Evolutionary conservation across 2,329 filamentous ascomycete genomes (phyloP).

Genomic region (Corinectria fuckeliana): DNA sequence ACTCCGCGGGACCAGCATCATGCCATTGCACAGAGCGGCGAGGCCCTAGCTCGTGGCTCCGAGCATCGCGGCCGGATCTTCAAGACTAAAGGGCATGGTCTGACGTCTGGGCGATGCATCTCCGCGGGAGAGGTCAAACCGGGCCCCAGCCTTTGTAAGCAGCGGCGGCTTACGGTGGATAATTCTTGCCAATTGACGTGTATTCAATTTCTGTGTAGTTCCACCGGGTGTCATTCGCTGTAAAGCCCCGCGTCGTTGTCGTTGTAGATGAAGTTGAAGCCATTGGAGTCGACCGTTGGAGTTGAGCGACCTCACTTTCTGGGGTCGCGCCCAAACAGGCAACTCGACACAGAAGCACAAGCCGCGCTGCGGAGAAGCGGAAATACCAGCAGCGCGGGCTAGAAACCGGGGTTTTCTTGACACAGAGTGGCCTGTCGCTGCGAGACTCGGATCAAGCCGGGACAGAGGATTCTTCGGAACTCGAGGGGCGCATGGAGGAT

Average conservation of each 20-base stretch:
- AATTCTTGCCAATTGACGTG: background rate
- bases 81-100: constrained; percentile 28
- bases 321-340: background rate
- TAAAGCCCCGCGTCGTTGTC: background rate
- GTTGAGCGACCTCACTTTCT: background rate
- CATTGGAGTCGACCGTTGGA: background rate
- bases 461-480: constrained; percentile 33
- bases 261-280: background rate
- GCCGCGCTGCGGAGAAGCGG: constrained; percentile 34
- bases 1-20: constrained; percentile 8
- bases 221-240: background rate
- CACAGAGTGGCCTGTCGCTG: constrained; percentile 36
- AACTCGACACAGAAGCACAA: background rate
- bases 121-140: constrained; percentile 29
- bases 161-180: background rate
- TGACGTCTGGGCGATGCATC: constrained; percentile 33
- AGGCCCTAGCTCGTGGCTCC: constrained; percentile 6
- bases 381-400: constrained; percentile 25
- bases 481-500: background rate
- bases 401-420: constrained; percentile 27
- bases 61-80: constrained; percentile 12
- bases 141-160: background rate
- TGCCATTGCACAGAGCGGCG: constrained; percentile 13
- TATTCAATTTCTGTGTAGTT: background rate
- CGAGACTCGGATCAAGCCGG: constrained; percentile 33